Evolutionary conservation across 2,329 filamentous ascomycete species (phyloP).

Genomic region (Stylonectria norvegica): DNA sequence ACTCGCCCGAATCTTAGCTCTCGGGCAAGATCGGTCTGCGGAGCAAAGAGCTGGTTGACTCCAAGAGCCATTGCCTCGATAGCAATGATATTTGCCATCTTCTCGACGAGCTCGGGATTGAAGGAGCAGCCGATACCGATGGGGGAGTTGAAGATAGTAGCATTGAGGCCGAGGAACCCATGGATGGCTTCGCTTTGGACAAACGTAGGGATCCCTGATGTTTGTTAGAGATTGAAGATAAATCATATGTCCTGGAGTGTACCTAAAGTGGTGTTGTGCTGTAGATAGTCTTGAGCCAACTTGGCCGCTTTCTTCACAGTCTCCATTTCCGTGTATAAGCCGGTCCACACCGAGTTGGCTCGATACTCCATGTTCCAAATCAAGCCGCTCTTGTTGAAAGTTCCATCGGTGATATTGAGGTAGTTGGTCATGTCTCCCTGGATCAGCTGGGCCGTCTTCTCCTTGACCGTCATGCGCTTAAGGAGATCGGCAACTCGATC

Average conservation of each 20-base stretch:
- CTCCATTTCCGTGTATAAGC: slow-evolving; percentile 61
- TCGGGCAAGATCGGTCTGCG: slow-evolving; percentile 66
- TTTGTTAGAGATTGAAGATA: background rate
- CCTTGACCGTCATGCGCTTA: slow-evolving; percentile 68
- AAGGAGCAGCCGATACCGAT: slow-evolving; percentile 70
- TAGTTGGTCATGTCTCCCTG: slow-evolving; percentile 71
- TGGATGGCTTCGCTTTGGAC: slow-evolving; percentile 74
- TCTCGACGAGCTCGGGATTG: slow-evolving; percentile 59
- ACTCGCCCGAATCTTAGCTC: slow-evolving; percentile 70
- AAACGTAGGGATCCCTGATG: slow-evolving; percentile 63
- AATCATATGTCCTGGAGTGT: background rate
- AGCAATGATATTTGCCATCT: slow-evolving; percentile 65
- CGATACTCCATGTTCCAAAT: slow-evolving; percentile 63
- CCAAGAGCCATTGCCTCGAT: slow-evolving; percentile 64
- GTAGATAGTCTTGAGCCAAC: slow-evolving; percentile 64
- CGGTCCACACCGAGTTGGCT: slow-evolving; percentile 70
- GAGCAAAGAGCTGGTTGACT: slow-evolving; percentile 70
- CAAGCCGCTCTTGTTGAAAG: slow-evolving; percentile 65
- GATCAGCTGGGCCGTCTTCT: slow-evolving; percentile 68
- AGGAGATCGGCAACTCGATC: slow-evolving; percentile 65
- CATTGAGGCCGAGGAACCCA: slow-evolving; percentile 67
- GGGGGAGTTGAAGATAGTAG: slow-evolving; percentile 76
- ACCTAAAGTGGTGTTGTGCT: slow-evolving; percentile 43
- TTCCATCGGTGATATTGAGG: slow-evolving; percentile 64
- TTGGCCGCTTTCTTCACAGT: slow-evolving; percentile 62